Conservation (phyloP, 495 filamentous ascomycete species). For the Elaphomyces granulatus region DNA sequence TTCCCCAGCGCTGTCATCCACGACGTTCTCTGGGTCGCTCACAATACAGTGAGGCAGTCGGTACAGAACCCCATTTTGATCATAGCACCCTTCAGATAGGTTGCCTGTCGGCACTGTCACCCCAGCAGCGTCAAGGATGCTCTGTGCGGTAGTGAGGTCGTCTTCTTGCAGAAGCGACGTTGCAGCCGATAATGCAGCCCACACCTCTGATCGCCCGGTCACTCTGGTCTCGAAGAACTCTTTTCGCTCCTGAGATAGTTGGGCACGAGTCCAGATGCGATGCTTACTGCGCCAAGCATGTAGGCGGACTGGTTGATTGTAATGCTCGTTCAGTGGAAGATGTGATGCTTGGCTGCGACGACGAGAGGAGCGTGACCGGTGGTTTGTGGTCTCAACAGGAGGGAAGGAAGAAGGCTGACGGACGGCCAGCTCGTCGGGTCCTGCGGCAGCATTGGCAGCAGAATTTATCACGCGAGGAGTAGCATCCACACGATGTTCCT, state of each 20-base stretch:
- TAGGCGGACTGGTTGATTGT: conserved; percentile 34
- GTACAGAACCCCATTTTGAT: conserved; percentile 63
- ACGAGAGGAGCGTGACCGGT: conserved; percentile 8
- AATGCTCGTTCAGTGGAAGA: conserved; percentile 29
- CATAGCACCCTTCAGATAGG: conserved; percentile 60
- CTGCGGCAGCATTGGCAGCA: background rate
- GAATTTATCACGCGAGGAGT: background rate
- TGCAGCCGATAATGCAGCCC: conserved; percentile 55
- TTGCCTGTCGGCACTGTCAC: conserved; percentile 67
- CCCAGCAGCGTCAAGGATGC: conserved; percentile 57
- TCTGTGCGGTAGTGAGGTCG: conserved; percentile 62
- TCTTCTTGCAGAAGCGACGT: conserved; percentile 46
- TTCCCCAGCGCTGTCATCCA: conserved; percentile 19
- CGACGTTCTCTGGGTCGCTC: conserved; percentile 57
- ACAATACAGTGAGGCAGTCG: conserved; percentile 62
- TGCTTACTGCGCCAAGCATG: conserved; percentile 39
- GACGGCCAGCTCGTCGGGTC: too few species aligned
- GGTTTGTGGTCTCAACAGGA: conserved; percentile 7
- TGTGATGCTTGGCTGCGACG: background rate
- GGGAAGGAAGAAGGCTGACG: conserved; percentile 1
- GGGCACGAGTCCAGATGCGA: conserved; percentile 35
- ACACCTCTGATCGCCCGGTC: conserved; percentile 59
- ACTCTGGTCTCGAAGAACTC: conserved; percentile 81
- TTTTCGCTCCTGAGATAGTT: conserved; percentile 34
- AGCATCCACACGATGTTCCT: conserved; percentile 2